Evolutionary conservation across 306 rosid species (phyloP).

Genomic region (Sindora glabra): DNA sequence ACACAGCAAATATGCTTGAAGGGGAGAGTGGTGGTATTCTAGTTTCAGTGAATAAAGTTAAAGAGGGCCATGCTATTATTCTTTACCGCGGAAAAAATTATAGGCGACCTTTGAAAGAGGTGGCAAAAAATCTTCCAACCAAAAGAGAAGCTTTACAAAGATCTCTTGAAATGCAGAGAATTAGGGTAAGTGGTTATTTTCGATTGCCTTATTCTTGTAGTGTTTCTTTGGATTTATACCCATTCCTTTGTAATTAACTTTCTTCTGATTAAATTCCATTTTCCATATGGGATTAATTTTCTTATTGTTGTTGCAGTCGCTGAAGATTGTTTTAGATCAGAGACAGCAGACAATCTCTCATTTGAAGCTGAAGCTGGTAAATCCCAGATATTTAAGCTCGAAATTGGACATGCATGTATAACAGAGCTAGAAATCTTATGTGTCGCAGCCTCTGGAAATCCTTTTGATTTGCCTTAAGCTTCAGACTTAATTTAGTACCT

Average conservation of each 20-base stretch:
- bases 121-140: conserved; percentile 45
- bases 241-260: neutral
- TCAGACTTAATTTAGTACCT: neutral
- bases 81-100: conserved; percentile 85
- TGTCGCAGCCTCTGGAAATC: neutral
- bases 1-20: conserved; percentile 62
- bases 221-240: conserved; percentile 1
- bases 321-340: conserved; percentile 59
- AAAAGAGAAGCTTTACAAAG: conserved; percentile 68
- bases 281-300: conserved; percentile 9
- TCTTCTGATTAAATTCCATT: neutral
- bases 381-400: neutral
- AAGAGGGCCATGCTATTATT: conserved; percentile 72
- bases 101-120: conserved; percentile 34
- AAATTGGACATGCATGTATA: conserved; percentile 3
- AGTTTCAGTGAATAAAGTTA: conserved; percentile 66
- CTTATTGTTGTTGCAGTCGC: conserved; percentile 45
- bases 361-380: conserved; percentile 62
- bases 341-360: conserved; percentile 42
- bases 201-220: conserved; percentile 2
- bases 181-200: conserved; percentile 53
- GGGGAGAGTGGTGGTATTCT: conserved; percentile 77
- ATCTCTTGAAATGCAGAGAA: conserved; percentile 77
- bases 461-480: conserved; percentile 5
- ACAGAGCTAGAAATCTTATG: neutral